Conservation (phyloP, 2,329 filamentous ascomycete genomes). For the Xylaria sp. region DNA sequence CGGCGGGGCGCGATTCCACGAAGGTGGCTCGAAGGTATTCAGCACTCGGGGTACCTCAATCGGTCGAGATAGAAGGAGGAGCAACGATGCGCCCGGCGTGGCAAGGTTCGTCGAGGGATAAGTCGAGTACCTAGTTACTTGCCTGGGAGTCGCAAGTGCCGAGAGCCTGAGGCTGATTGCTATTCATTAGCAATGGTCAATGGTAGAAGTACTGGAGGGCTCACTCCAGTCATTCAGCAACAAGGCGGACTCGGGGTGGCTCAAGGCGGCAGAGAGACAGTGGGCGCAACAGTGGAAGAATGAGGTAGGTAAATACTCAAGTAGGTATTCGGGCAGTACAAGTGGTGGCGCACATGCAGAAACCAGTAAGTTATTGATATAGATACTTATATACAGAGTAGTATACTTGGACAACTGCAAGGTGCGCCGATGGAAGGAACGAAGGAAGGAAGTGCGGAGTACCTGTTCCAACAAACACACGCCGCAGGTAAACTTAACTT, state of each 20-base stretch:
- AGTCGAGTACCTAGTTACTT: neutral
- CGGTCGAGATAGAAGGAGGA: neutral
- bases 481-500: neutral
- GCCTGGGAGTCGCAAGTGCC: neutral
- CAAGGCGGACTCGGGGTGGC: neutral
- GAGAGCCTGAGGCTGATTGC: neutral
- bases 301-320: neutral
- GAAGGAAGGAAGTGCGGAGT: neutral
- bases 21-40: neutral
- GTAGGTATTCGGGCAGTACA: neutral
- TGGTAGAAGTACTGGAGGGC: neutral
- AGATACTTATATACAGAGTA: no score
- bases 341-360: neutral
- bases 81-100: conserved; percentile 1
- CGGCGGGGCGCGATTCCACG: neutral
- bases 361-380: neutral
- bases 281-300: neutral
- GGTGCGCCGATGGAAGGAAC: neutral
- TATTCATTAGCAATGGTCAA: conserved; percentile 1
- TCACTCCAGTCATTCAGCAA: neutral
- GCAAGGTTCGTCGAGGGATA: conserved; percentile 1
- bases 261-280: neutral
- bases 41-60: neutral
- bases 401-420: neutral
- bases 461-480: neutral